Base-by-base conservation (phyloP, 2,329 filamentous ascomycete species). In the Simplicillium aogashimaense region DNA sequence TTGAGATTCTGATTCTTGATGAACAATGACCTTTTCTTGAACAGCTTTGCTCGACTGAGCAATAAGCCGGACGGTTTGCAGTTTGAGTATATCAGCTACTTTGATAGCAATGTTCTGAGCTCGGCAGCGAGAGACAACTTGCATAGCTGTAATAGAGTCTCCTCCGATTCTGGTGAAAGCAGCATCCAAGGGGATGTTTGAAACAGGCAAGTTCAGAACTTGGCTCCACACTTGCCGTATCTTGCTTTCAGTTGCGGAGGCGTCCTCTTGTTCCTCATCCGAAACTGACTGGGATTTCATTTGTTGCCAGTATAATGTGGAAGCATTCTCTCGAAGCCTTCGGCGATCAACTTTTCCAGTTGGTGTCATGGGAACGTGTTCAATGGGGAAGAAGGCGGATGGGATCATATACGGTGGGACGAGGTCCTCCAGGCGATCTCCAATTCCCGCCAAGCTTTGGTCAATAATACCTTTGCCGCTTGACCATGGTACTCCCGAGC, bases 61-160 rank as follows among this genome's bases (percentile, higher is more conserved):
- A 7, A 32, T 13, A 7, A 13, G 30, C 11, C 30, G 30, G 13
- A 32, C 13, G 5, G 30, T 32, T 13, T 13, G 13, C 12, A 15
- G 15, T 12, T 36, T 25, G 15, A 43, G 37, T 12, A 43, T 6
- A 28, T 43, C 35, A 29, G 20, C 13, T 14, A 43, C 16, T 9
- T 14, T 17, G 9, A 43, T 14, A 29, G 17, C 7, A 14, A 43
- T 39, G 18, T 36, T 36, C 10, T 39, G 7, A 1, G 11, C 11
- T 15, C 36, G 36, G 32, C 36, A 35, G 10, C 16, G 31, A 11
- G 32, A 33, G 9, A 39, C 18, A 10, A 43, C 14, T 20, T 43
- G 35, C 41, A 43, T 43, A 6, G 41, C 36, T 3, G 35, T 36
- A n/a, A 43, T 43, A 10, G 41, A 43, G 25, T 43, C 41, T 8